Evolutionary conservation across 2,329 filamentous ascomycete species (phyloP).

Genomic region (Nothopassalora personata): DNA sequence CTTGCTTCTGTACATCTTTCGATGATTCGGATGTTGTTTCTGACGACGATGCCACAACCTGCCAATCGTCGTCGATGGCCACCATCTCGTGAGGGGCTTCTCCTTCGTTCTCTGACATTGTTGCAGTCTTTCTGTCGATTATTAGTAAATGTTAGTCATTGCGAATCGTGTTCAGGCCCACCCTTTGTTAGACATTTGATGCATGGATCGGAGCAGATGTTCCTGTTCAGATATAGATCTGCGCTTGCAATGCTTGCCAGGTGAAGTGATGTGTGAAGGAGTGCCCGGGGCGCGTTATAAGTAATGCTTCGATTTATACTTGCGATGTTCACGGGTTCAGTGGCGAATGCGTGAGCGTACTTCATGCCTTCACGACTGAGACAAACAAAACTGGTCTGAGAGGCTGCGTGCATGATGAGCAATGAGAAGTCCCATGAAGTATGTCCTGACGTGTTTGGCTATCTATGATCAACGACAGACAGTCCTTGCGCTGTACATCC

Average conservation of each 20-base stretch:
- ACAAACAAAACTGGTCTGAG: background rate
- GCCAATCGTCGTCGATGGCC: background rate
- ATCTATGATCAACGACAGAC: background rate
- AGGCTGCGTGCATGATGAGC: background rate
- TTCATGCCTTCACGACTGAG: background rate
- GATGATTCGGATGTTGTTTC: background rate
- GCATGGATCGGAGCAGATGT: too few relatives aligned
- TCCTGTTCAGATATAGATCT: too few relatives aligned
- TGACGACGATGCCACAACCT: background rate
- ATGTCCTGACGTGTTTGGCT: background rate
- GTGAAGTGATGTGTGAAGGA: too few relatives aligned
- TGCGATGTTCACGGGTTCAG: background rate
- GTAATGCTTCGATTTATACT: background rate
- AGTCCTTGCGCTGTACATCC: background rate
- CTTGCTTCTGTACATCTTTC: background rate
- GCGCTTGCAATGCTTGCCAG: too few relatives aligned
- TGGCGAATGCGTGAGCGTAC: background rate
- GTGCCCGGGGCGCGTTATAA: background rate
- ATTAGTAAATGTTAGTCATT: background rate
- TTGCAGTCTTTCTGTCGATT: background rate
- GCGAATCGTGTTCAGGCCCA: too few relatives aligned
- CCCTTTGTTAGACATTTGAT: too few relatives aligned
- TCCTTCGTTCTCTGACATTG: background rate
- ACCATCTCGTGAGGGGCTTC: background rate
- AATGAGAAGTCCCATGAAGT: background rate